Conservation (phyloP, 768 basidiomycete genomes). For the Calocera viscosa region DNA sequence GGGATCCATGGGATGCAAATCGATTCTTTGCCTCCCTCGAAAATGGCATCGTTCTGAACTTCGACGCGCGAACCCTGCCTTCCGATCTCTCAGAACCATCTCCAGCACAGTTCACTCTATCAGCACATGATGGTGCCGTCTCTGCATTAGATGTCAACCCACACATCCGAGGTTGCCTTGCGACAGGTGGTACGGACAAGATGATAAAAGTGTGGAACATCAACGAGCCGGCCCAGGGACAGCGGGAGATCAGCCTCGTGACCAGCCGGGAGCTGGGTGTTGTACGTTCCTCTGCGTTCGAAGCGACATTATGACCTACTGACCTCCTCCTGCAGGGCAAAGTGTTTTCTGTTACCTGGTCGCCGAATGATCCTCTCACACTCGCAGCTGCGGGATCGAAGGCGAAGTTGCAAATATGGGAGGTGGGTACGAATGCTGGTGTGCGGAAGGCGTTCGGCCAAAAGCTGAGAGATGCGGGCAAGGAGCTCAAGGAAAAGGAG, state of each 20-base stretch:
- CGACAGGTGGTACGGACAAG: conserved; percentile 90
- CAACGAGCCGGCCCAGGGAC: conserved; percentile 49
- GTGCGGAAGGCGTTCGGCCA: conserved; percentile 70
- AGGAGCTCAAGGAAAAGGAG: conserved; percentile 49
- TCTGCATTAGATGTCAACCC: conserved; percentile 86
- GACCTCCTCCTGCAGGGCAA: conserved; percentile 53
- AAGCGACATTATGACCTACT: not conserved
- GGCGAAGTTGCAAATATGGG: conserved; percentile 92
- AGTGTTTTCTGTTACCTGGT: conserved; percentile 84
- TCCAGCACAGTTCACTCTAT: conserved; percentile 71
- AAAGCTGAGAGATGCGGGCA: conserved; percentile 64
- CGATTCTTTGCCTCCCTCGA: conserved; percentile 89
- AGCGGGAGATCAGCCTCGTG: conserved; percentile 68
- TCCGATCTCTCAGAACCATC: conserved; percentile 51
- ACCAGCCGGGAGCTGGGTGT: conserved; percentile 82
- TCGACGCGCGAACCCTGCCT: conserved; percentile 74
- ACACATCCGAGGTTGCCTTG: conserved; percentile 78
- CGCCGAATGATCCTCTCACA: conserved; percentile 88
- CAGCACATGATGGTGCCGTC: conserved; percentile 84
- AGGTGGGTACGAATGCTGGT: conserved; percentile 70
- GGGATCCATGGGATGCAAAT: conserved; percentile 90
- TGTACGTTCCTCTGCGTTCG: conserved; percentile 33
- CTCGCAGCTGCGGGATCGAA: conserved; percentile 90
- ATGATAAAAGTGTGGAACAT: conserved; percentile 95
- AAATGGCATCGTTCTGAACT: conserved; percentile 86